Conservation (phyloP, 2,329 filamentous ascomycete genomes). For the Phaeosphaeriaceae sp. region DNA sequence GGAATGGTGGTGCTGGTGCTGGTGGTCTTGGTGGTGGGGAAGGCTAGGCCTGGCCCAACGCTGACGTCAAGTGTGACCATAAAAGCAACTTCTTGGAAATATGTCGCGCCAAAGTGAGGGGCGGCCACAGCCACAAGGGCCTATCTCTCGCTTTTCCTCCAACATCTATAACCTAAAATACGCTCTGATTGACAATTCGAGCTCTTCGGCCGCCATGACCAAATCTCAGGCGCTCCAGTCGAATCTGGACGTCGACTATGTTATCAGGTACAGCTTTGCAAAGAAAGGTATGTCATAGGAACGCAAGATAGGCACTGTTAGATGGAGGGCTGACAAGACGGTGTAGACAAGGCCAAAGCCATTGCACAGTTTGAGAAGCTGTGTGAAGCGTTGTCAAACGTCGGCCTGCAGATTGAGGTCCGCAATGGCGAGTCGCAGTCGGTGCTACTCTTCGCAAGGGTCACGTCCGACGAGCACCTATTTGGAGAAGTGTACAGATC, state of each 20-base stretch:
- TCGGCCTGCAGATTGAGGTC: conserved; percentile 88
- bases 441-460: conserved; percentile 81
- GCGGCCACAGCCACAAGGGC: background rate
- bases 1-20: no score
- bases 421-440: conserved; percentile 77
- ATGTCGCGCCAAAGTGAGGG: conserved; percentile 21
- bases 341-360: conserved; percentile 70
- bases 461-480: conserved; percentile 77
- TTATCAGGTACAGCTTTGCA: conserved; percentile 78
- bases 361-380: conserved; percentile 79
- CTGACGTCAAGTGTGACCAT: conserved; percentile 23
- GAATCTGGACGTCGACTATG: conserved; percentile 83
- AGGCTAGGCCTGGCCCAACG: background rate
- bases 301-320: conserved; percentile 8
- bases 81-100: conserved; percentile 31
- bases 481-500: conserved; percentile 83
- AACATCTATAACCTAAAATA: conserved; percentile 26
- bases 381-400: conserved; percentile 73
- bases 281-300: conserved; percentile 62
- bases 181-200: conserved; percentile 24
- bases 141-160: conserved; percentile 21
- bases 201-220: conserved; percentile 36
- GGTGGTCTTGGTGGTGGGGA: no score
- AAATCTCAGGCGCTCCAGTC: conserved; percentile 52
- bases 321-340: conserved; percentile 13